A percentile compares a stretch with the other conserved stretches of the same genome.
Conservation (phyloP, 441 rosid genomes). For the Euphorbia neoarborescens region DNA sequence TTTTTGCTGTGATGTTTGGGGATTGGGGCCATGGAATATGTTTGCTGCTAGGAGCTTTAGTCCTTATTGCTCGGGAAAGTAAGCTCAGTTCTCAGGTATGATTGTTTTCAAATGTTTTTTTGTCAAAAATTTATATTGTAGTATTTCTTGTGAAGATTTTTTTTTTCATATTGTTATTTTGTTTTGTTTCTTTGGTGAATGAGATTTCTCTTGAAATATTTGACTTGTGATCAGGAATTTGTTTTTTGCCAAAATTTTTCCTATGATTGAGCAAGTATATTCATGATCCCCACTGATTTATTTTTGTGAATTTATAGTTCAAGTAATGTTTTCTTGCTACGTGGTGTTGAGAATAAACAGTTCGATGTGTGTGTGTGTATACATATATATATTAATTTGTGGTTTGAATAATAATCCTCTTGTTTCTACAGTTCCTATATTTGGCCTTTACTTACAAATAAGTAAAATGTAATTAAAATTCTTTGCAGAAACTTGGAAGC, state of each 20-base stretch:
- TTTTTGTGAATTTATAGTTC: not conserved
- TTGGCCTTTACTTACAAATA: not conserved
- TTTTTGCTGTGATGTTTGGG: conserved; percentile 98
- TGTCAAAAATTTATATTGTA: conserved; percentile 9
- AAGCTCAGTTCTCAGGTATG: conserved; percentile 67
- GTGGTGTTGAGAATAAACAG: not conserved
- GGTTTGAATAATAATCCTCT: not conserved
- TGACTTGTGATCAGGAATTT: not conserved
- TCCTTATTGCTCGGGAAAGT: conserved; percentile 76
- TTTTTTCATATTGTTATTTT: not conserved
- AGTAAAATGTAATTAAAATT: conserved; percentile 12
- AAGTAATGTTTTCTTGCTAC: not conserved
- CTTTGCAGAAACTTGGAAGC: conserved; percentile 88
- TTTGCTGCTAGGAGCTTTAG: conserved; percentile 75
- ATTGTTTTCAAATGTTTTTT: conserved; percentile 20
- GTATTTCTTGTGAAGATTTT: not conserved
- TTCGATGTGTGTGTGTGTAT: too few relatives aligned
- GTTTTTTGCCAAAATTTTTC: not conserved
- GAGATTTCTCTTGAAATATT: not conserved
- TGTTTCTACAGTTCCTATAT: not conserved
- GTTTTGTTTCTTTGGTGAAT: not conserved
- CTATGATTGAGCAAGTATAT: not conserved
- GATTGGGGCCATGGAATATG: conserved; percentile 99
- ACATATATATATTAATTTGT: not conserved
- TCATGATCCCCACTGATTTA: conserved; percentile 3